Base-by-base conservation (phyloP, 106 monocot genomes). In the Dendrobium catenatum region DNA sequence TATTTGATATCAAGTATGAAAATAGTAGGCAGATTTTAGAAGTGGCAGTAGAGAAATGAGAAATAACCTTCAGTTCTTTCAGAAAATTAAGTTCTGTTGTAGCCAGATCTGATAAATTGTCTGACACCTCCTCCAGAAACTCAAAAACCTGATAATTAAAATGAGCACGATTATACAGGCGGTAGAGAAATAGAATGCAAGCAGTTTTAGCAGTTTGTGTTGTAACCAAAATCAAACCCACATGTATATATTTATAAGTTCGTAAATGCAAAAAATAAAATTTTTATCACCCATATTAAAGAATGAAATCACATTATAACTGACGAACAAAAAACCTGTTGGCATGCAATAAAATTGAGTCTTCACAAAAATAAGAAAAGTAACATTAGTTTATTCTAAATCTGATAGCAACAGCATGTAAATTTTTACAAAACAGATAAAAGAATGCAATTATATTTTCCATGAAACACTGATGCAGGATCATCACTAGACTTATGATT, bases 41-140 rank as follows among this genome's bases (percentile, higher is more conserved):
- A 24, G 43, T 33, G 43, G 77, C 42, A 17, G 64, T 17, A 49
- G 29, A 47, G 49, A 0, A 83, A 24, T 42, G 20, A 42, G 58
- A 51, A 77, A 77, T 27, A 75, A 95, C 99, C 99, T 99, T 99
- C 55, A 99, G 82, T 80, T 95, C 90, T 84, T 88, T 91, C 40
- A 99, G 99, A 46, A 90, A 9, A 73, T 82, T 85, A 76, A 99
- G 95, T 81, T 99, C 99, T 85, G 81, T 85, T 64, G 59, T 85
- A 43, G 99, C 99, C 64, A 90, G 26, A 26, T 88, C 90, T 58
- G 80, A 90, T 61, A 95, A 76, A 80, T 85, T 87, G 22, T 20
- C 48, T 55, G 99, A 99, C 42, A 93, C 27, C 72, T 95, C 91
- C 86, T 99, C 91, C 42, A 99, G 83, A 88, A 99, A 93, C 80